Base-by-base conservation (phyloP, 345 rosid genomes). In the Corchorus olitorius region DNA sequence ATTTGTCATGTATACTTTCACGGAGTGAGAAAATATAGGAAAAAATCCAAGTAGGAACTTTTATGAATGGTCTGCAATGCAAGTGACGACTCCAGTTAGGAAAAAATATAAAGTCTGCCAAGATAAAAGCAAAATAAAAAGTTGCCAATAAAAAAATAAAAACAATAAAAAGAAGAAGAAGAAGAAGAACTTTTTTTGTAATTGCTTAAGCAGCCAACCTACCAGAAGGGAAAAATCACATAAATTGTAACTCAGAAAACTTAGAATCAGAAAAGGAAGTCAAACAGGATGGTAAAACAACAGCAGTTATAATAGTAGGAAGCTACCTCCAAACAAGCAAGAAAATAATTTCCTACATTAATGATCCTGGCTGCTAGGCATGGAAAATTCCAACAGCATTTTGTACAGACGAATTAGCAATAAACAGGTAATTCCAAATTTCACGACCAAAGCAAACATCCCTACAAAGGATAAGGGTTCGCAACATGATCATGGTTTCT, bases 31-130 rank as follows among this genome's bases (percentile, higher is more conserved):
- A 75, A 75, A 84, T 58, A 77, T 73, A 72, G 82, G 83, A 83
- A 67, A 82, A 85, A 80, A 88, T 72, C 69, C 75, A 66, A 61
- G 85, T 82, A 52, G 97, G 96, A 85, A 92, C 73, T 83, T 87
- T 95, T 71, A 89, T 85, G 66, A 83, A 84, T 50, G 99, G 99
- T 83, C 99, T 93, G 92, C 88, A 85, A 74, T 78, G 65, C 37
- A 74, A 72, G 43, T 3, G 33, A 17, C 20, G 58, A 20, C 69
- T 81, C 76, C 79, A 34, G 61, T 81, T 67, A 63, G 60, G 71
- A 74, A 77, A 46, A 34, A 69, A 1, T 10, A 52, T 17, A 50
- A 65, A 82, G 65, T 50, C 66, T 20, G 14, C 3, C 53, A 60
- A 63, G 15, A 35, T 19, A 54, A 75, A 19, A 39, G 12, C 12